These are phyloP conservation scores for Abrus pulchellus DNA, from an alignment of 306 rosid species.

Conservation along the genomic window DNA sequence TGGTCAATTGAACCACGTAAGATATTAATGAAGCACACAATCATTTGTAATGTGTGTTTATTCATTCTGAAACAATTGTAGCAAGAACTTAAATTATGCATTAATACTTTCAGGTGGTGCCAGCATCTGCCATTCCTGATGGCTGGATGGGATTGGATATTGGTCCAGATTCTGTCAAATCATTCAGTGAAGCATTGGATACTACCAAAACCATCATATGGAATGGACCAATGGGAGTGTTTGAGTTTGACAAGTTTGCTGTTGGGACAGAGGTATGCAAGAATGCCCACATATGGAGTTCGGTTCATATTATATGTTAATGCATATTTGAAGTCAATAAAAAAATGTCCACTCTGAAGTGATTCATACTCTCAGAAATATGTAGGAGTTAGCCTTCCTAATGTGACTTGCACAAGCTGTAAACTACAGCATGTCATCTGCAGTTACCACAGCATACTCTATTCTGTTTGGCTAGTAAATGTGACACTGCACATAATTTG, in stretches of 20 bases:
- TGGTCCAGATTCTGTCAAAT: conserved; percentile 93
- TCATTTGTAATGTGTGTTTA: background rate
- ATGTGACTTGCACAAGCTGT: conserved; percentile 23
- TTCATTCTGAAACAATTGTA: conserved; percentile 23
- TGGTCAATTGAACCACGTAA: background rate
- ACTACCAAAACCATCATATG: conserved; percentile 94
- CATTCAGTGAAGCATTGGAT: conserved; percentile 86
- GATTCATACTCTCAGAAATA: background rate
- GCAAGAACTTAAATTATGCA: conserved; percentile 33
- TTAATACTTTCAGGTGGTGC: conserved; percentile 74
- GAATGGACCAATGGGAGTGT: conserved; percentile 99
- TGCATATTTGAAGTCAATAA: conserved; percentile 9
- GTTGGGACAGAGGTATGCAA: conserved; percentile 89
- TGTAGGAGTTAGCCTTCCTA: background rate
- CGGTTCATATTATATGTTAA: conserved; percentile 13
- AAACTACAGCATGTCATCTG: conserved; percentile 11
- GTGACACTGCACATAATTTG: background rate
- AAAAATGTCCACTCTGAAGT: conserved; percentile 32
- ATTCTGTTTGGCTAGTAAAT: background rate
- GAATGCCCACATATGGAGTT: conserved; percentile 1
- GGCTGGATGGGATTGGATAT: conserved; percentile 99
- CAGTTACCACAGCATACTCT: conserved; percentile 3
- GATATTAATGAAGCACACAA: background rate
- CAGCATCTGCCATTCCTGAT: conserved; percentile 94
- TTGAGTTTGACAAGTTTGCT: conserved; percentile 97